Evolutionary conservation across 208 protist species (phyloP), one percentile per base, ranked within the genome.

Genomic region (Acanthamoeba culbertsoni): DNA sequence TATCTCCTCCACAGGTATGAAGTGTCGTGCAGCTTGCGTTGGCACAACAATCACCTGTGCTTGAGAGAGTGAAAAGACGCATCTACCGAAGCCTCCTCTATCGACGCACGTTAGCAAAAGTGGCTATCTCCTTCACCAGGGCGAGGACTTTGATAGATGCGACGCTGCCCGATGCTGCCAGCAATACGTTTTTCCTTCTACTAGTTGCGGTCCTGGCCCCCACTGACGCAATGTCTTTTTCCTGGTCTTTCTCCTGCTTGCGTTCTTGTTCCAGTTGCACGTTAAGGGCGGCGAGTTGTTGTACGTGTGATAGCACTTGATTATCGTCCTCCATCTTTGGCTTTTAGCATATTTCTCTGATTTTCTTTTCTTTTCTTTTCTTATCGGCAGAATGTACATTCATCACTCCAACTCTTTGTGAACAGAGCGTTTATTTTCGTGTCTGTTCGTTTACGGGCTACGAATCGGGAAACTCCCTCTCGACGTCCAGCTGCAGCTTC

Each of bases 401-500:
- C n/a, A n/a, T n/a, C n/a, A n/a, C n/a, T n/a, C n/a, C n/a, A n/a
- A n/a, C n/a, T n/a, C n/a, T n/a, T n/a, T n/a, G n/a, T n/a, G n/a
- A n/a, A n/a, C n/a, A n/a, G n/a, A n/a, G n/a, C n/a, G n/a, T n/a
- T n/a, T n/a, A n/a, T n/a, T n/a, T n/a, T n/a, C n/a, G n/a, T n/a
- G n/a, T n/a, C n/a, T n/a, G n/a, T n/a, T n/a, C n/a, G n/a, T n/a
- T n/a, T n/a, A n/a, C n/a, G n/a, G n/a, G n/a, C n/a, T n/a, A n/a
- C n/a, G n/a, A n/a, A n/a, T 65, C 57, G 53, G 77, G 53, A 40
- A 88, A 88, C 48, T 88, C 77, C 14, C 43, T 88, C 16, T 88
- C 77, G 53, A 88, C 26, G 53, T 88, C 77, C 23, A 88, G 14
- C 45, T 91, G 84, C 53, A 91, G 59, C 59, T 91, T 91, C 35